Conservation (phyloP, 2,329 filamentous ascomycete genomes). For the Teratosphaeria zuluensis region DNA sequence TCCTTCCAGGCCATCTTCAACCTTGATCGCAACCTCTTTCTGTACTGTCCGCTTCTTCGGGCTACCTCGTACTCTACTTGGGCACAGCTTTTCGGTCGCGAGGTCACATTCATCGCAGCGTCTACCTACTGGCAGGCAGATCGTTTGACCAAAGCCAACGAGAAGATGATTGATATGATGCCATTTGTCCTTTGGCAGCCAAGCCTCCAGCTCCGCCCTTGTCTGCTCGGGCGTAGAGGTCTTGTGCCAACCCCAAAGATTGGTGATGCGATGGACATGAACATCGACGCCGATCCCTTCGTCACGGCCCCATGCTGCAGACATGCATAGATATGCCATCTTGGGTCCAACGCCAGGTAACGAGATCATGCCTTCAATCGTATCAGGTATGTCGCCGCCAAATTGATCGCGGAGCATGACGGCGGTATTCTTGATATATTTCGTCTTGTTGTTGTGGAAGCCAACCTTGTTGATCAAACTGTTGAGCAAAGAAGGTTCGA, state of each 20-base stretch:
- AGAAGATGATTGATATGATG: slow-evolving; percentile 85
- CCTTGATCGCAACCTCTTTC: slow-evolving; percentile 23
- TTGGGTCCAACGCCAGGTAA: slow-evolving; percentile 87
- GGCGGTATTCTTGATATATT: slow-evolving; percentile 64
- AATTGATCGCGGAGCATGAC: slow-evolving; percentile 61
- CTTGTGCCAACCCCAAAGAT: slow-evolving; percentile 85
- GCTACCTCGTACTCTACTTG: slow-evolving; percentile 33
- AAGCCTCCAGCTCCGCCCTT: slow-evolving; percentile 61
- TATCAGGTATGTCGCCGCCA: slow-evolving; percentile 68
- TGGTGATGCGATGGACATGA: slow-evolving; percentile 89
- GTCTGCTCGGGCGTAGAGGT: slow-evolving; percentile 78
- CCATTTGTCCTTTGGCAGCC: slow-evolving; percentile 79
- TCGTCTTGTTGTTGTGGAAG: slow-evolving; percentile 84
- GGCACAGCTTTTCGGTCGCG: slow-evolving; percentile 65
- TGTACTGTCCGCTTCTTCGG: slow-evolving; percentile 43
- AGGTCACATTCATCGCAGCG: slow-evolving; percentile 81
- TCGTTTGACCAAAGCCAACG: slow-evolving; percentile 78
- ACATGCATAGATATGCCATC: slow-evolving; percentile 86
- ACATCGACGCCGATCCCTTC: slow-evolving; percentile 88
- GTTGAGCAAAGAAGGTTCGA: slow-evolving; percentile 58
- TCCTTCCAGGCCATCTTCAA: slow-evolving; percentile 19
- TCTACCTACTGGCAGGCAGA: slow-evolving; percentile 70
- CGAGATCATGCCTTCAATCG: slow-evolving; percentile 62
- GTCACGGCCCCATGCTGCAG: slow-evolving; percentile 59
- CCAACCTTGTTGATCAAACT: slow-evolving; percentile 73